Evolutionary conservation across 1,284 basidiomycete genomes (phyloP), one percentile per base, ranked within the genome.

Genomic region (Sanguinoderma infundibulare): DNA sequence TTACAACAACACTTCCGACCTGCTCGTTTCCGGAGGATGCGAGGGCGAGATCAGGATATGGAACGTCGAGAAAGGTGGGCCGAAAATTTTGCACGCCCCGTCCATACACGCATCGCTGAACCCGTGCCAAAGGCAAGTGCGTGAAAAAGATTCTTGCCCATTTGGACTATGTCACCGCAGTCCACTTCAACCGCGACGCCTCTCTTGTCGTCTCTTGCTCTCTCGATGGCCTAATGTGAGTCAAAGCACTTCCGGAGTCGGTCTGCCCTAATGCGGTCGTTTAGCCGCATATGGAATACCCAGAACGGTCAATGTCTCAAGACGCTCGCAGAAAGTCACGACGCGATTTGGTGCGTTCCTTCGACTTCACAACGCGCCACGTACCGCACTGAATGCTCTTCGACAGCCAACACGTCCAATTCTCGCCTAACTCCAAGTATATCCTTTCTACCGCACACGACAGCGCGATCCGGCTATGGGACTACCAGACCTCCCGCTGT

Each of bases 351-450:
- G 89, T 95, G 73, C 44, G 83, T 53, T 44, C 20, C 22, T 34
- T 22, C 6, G 15, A 9, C 15, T 35, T 30, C 38, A 14, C 42
- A 22, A 15, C 42, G 14, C 3, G 10, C 14, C 5, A 42, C 1
- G 3, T 2, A 26, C 6, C 24, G n/a, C 47, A 56, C 26, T 39
- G 17, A 53, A n/a, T 22, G n/a, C 9, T 3, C 20, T n/a, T n/a
- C 60, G 47, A 64, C 70, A 92, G 94, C 62, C 91, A 94, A 73
- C 90, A 92, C 66, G 92, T 95, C 14, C 85, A 90, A 67, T 98
- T 98, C 79, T 96, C 96, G 0, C 98, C 97, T 0, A 96, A 96
- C 68, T 94, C 93, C 4, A 92, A 93, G 77, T 97, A 95, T 74
- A 90, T 99, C 56, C 84, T 98, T 51, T 93, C 94, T 1, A 92